phyloP scores from a whole-genome alignment of 768 basidiomycete genomes.

The Podaxis carcinomalis region DNA sequence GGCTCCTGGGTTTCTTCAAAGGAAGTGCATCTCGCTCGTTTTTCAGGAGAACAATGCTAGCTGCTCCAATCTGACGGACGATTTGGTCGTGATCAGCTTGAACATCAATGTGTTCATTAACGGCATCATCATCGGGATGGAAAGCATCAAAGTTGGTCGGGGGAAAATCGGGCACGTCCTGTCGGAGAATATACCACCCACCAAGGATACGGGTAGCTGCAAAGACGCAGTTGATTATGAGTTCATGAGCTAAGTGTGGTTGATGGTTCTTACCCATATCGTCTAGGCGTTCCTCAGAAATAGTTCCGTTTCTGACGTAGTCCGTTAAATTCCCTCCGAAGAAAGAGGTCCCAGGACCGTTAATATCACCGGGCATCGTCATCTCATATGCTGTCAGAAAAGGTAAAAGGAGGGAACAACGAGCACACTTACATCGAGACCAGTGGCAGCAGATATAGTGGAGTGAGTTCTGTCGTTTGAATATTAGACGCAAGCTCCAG shows the following conservation, averaged over 20 bases:
- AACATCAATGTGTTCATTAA: constrained; percentile 63
- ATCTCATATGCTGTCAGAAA: constrained; percentile 34
- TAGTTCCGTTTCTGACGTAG: constrained; percentile 68
- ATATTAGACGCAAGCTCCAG: not conserved
- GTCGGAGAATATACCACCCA: constrained; percentile 61
- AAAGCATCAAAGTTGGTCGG: constrained; percentile 69
- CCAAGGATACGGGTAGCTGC: constrained; percentile 73
- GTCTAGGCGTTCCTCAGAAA: constrained; percentile 58
- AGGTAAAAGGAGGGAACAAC: not conserved
- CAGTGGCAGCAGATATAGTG: constrained; percentile 54
- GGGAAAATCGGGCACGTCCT: constrained; percentile 63
- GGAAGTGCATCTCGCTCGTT: constrained; percentile 58
- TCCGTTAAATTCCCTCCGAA: constrained; percentile 67
- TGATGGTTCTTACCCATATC: constrained; percentile 60
- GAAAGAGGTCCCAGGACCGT: constrained; percentile 43
- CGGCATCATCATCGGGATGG: constrained; percentile 41
- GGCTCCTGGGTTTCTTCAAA: constrained; percentile 50
- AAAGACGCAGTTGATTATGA: not conserved
- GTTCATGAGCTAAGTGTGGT: too few species aligned
- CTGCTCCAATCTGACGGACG: constrained; percentile 69
- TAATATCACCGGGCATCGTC: constrained; percentile 66
- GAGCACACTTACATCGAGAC: constrained; percentile 49
- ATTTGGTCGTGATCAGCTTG: constrained; percentile 66
- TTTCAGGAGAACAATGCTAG: constrained; percentile 74
- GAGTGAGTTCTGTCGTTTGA: constrained; percentile 39